Conservation (phyloP, 805 yeast species). For the Groenewaldozyma tartarivorans region DNA sequence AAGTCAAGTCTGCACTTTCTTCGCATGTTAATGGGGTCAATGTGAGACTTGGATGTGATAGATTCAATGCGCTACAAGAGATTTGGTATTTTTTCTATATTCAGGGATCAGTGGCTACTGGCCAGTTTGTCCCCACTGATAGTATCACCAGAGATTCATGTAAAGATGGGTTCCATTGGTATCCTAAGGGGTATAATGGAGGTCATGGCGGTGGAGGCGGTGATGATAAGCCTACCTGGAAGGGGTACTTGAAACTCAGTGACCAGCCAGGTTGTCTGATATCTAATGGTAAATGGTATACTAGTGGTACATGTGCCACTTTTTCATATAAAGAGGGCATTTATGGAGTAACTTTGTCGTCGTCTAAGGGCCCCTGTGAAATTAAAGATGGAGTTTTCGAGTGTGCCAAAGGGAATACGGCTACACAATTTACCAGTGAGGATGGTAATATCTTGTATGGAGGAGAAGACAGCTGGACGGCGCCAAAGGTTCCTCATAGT, state of each 20-base stretch:
- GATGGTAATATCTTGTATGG: constrained; percentile 47
- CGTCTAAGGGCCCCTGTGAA: constrained; percentile 69
- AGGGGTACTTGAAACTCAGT: constrained; percentile 42
- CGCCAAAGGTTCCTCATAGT: constrained; percentile 35
- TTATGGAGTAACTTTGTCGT: constrained; percentile 63
- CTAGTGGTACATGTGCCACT: constrained; percentile 70
- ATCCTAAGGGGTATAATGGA: constrained; percentile 48
- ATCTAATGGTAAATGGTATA: constrained; percentile 78
- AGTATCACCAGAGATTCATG: constrained; percentile 45
- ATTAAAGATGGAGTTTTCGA: constrained; percentile 23
- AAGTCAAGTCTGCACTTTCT: constrained; percentile 28
- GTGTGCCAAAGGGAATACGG: constrained; percentile 29
- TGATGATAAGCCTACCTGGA: constrained; percentile 25
- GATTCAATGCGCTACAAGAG: constrained; percentile 42
- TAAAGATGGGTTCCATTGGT: constrained; percentile 62
- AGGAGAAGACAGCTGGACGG: constrained; percentile 54
- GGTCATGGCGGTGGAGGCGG: constrained; percentile 20
- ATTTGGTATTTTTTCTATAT: constrained; percentile 77
- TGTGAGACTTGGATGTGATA: constrained; percentile 52
- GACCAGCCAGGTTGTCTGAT: constrained; percentile 68
- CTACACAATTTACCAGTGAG: constrained; percentile 50
- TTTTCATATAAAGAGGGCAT: constrained; percentile 49
- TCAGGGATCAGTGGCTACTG: constrained; percentile 61
- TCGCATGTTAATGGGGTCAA: constrained; percentile 37
- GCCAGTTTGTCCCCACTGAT: constrained; percentile 57